phyloP scores from a whole-genome alignment of 1,284 basidiomycete species.

The Ustilago curta region DNA sequence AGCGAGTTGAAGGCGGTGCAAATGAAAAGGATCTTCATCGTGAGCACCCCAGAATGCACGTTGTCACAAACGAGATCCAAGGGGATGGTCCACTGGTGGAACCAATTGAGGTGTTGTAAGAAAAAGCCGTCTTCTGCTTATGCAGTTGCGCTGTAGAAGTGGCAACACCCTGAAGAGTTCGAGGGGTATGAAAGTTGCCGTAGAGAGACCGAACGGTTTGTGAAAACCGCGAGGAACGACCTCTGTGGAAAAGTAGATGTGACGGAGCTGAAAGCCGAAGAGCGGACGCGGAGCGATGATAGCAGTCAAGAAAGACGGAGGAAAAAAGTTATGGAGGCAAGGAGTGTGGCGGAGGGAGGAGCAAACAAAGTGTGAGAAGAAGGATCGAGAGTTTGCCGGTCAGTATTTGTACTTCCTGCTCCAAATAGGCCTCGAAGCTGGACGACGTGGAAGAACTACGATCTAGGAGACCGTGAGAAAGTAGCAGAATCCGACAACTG shows the following conservation, averaged over 20 bases:
- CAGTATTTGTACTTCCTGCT: too few relatives aligned
- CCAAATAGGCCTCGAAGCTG: too few relatives aligned
- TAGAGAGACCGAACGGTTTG: neutral
- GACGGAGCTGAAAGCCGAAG: neutral
- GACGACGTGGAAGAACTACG: too few relatives aligned
- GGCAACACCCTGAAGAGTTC: neutral
- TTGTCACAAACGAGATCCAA: neutral
- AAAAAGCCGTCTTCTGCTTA: neutral
- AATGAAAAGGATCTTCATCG: constrained; percentile 70
- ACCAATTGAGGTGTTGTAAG: neutral
- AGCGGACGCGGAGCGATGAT: too few relatives aligned
- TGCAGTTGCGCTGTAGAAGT: too few relatives aligned
- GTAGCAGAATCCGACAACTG: too few relatives aligned
- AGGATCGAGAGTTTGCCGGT: too few relatives aligned
- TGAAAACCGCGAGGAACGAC: neutral
- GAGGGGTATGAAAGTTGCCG: neutral
- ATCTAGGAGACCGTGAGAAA: too few relatives aligned
- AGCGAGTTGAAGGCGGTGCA: constrained; percentile 71
- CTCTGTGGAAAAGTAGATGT: neutral
- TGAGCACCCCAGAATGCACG: neutral
- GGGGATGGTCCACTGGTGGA: neutral
- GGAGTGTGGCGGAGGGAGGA: too few relatives aligned
- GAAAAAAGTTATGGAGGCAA: too few relatives aligned
- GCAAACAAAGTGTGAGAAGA: too few relatives aligned
- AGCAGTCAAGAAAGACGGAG: too few relatives aligned